These are phyloP conservation scores for Penicillium sp. DNA, from an alignment of 2,329 filamentous ascomycete genomes.

Conservation along the genomic window DNA sequence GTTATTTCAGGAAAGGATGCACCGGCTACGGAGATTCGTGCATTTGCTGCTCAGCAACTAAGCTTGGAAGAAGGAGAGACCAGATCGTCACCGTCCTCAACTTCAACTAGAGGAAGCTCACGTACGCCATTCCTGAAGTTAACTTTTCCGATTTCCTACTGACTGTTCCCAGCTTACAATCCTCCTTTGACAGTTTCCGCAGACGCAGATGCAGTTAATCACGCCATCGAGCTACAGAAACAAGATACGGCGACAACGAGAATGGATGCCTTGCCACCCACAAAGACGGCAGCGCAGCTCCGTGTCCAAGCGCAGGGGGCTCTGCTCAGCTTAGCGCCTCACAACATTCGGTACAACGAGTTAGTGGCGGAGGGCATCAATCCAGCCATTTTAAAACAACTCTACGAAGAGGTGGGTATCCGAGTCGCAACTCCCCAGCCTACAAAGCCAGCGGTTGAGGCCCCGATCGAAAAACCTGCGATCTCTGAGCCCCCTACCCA, in stretches of 20 bases:
- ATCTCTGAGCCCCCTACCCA: not conserved
- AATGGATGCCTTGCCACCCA: not conserved
- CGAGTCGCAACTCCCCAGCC: constrained; percentile 32
- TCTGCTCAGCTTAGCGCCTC: constrained; percentile 61
- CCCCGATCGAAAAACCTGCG: not conserved
- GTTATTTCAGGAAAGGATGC: not conserved
- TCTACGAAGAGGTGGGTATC: constrained; percentile 71
- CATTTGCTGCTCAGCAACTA: constrained; percentile 8
- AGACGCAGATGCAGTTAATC: constrained; percentile 18
- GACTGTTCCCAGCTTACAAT: constrained; percentile 37
- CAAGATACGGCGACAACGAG: constrained; percentile 2
- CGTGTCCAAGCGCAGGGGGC: constrained; percentile 62
- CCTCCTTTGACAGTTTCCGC: constrained; percentile 33
- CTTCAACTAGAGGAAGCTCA: constrained; percentile 35
- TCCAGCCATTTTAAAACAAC: constrained; percentile 58
- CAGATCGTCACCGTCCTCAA: constrained; percentile 20
- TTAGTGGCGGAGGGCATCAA: constrained; percentile 75
- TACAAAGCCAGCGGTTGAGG: constrained; percentile 10
- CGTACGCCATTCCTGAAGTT: constrained; percentile 26
- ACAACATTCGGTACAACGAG: constrained; percentile 73
- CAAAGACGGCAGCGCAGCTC: constrained; percentile 40
- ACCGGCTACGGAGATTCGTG: not conserved
- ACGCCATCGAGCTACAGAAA: constrained; percentile 16
- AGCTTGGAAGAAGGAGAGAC: constrained; percentile 33
- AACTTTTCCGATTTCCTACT: constrained; percentile 14